A percentile compares a stretch with the other conserved stretches of the same genome.
Conservation (phyloP, 306 rosid genomes). For the Quercus wislizeni region DNA sequence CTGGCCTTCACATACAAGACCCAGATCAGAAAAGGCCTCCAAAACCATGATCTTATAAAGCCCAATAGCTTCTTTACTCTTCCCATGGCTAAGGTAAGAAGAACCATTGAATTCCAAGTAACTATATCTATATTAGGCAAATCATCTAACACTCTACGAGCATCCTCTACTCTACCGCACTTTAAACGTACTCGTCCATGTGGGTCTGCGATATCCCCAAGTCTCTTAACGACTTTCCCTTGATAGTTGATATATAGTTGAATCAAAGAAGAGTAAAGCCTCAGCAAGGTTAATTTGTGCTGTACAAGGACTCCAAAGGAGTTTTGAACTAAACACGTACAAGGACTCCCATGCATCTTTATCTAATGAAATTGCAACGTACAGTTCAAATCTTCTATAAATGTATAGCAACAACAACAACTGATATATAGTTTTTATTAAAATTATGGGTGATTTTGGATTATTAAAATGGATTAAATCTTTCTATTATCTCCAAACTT, state of each 20-base stretch:
- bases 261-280: slow-evolving; percentile 41
- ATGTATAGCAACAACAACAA: too few relatives aligned
- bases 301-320: slow-evolving; percentile 3
- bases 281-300: slow-evolving; percentile 1
- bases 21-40: slow-evolving; percentile 53
- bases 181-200: slow-evolving; percentile 42
- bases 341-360: too few relatives aligned
- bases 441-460: too few relatives aligned
- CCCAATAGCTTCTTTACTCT: slow-evolving; percentile 46
- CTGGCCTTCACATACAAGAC: slow-evolving; percentile 32
- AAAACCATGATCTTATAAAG: slow-evolving; percentile 44
- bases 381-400: too few relatives aligned
- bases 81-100: slow-evolving; percentile 33
- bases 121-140: slow-evolving; percentile 48
- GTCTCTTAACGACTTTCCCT: slow-evolving; percentile 32
- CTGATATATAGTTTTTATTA: too few relatives aligned
- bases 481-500: too few relatives aligned
- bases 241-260: slow-evolving; percentile 30
- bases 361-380: too few relatives aligned
- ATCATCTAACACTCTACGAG: slow-evolving; percentile 60
- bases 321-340: neutral
- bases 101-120: slow-evolving; percentile 60
- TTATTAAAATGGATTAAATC: too few relatives aligned
- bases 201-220: slow-evolving; percentile 41
- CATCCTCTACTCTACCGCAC: slow-evolving; percentile 42